Evolutionary conservation across 2,329 filamentous ascomycete species (phyloP).

Genomic region (Cercospora brassicicola): DNA sequence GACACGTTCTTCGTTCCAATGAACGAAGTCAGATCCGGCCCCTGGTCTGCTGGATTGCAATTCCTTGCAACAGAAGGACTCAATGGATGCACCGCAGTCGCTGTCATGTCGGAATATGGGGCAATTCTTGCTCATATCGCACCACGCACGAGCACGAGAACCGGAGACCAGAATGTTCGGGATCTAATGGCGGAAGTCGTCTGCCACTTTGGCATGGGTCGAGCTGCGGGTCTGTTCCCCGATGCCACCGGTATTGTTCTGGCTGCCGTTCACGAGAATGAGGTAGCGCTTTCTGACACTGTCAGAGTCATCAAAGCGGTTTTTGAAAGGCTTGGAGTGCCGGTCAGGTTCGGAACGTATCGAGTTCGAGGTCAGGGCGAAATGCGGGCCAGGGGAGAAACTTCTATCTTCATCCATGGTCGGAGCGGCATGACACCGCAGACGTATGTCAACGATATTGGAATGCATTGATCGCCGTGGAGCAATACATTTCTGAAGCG

Average conservation of each 20-base stretch:
- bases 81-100: slow-evolving; percentile 2
- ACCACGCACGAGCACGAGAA: background rate
- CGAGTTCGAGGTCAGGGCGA: background rate
- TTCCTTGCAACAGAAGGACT: background rate
- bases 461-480: background rate
- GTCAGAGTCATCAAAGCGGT: background rate
- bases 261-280: background rate
- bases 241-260: background rate
- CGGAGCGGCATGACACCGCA: background rate
- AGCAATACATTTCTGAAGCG: background rate
- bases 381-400: background rate
- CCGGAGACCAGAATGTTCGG: background rate
- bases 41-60: background rate
- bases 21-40: background rate
- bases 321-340: background rate
- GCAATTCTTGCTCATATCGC: slow-evolving; percentile 5
- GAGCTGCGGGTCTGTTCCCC: background rate
- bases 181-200: background rate
- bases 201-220: background rate
- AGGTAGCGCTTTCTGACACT: background rate
- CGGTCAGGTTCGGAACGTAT: background rate
- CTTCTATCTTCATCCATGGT: slow-evolving; percentile 1
- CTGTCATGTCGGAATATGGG: background rate
- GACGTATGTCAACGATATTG: background rate
- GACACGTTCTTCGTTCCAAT: background rate